Base-by-base conservation (phyloP, 75 land plant genomes). In the Gnetum montanum region DNA sequence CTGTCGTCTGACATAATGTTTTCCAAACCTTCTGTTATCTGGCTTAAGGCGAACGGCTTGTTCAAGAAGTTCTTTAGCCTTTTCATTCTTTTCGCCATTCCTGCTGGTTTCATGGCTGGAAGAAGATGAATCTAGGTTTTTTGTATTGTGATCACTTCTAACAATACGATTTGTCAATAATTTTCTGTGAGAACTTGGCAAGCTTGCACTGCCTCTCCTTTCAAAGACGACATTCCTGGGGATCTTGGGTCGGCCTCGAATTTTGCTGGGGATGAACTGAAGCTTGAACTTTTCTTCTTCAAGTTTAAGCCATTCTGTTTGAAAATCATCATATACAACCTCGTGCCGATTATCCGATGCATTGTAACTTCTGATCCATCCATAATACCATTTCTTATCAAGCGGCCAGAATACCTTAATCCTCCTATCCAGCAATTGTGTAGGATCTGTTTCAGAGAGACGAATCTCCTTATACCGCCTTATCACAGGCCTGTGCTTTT, bases 351-450 rank as follows among this genome's bases (percentile, higher is more conserved):
- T 76, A 11, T 60, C 72, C 37, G 54, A 63, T 13, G 75, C 61
- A 47, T 89, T 73, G 59, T 89, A 93, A 13, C 63, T 82, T 54
- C 72, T 77, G 16, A 93, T 74, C 40, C 61, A 56, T 1, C 98
- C 98, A 65, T 62, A 72, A 49, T 90, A 93, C 98, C 98, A 93
- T 52, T 58, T 74, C 44, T 71, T 54, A 58, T 93, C 98, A 48
- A 90, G 69, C 11, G 96, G 98, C 98, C 98, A 93, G 61, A 70
- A 93, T 1, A 93, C 83, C 57, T 86, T 89, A 55, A 93, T 82
- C 28, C 82, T 78, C 31, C 68, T 68, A 8, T 80, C 81, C 48
- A 93, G 18, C 18, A 80, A 71, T 71, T 74, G 74, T 22, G 31
- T 54, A 8, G 84, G 76, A 70, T 89, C 82, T 36, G 76, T 16